phyloP scores from a whole-genome alignment of 2,329 filamentous ascomycete genomes.

The Fusarium miscanthi region DNA sequence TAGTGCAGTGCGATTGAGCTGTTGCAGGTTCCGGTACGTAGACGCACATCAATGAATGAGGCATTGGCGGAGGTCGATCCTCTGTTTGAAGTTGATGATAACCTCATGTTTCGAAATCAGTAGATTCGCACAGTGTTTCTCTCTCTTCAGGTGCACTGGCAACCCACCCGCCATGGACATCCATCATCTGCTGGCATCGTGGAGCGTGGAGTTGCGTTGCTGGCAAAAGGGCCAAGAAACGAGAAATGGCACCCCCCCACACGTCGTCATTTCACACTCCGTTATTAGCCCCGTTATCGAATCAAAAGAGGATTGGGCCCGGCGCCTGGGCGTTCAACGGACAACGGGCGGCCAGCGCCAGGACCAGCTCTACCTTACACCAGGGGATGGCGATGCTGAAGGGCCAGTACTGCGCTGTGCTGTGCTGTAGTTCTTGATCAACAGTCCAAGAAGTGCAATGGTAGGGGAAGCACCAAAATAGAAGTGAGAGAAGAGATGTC shows the following conservation, averaged over 20 bases:
- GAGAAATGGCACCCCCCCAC: conserved; percentile 42
- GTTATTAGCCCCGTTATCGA: conserved; percentile 45
- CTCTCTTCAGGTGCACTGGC: conserved; percentile 38
- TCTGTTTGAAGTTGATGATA: conserved; percentile 10
- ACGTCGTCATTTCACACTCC: conserved; percentile 46
- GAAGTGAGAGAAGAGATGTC: not conserved
- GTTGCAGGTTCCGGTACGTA: not conserved
- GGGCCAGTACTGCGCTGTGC: not conserved
- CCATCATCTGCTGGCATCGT: conserved; percentile 32
- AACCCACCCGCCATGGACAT: conserved; percentile 36
- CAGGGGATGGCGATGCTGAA: conserved; percentile 21
- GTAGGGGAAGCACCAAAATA: not conserved
- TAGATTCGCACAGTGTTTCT: conserved; percentile 42
- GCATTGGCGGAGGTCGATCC: not conserved
- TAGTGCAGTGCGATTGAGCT: not conserved
- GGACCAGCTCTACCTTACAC: conserved; percentile 14
- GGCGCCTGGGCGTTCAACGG: conserved; percentile 40
- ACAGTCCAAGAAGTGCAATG: not conserved
- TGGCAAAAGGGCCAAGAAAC: conserved; percentile 40
- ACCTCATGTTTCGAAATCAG: conserved; percentile 10
- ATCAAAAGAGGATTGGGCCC: conserved; percentile 41
- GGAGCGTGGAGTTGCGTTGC: conserved; percentile 25
- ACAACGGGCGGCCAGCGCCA: conserved; percentile 36
- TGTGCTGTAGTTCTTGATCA: not conserved
- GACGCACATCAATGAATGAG: not conserved